Evolutionary conservation across 495 filamentous ascomycete species (phyloP).

Genomic region (Xylaria curta): DNA sequence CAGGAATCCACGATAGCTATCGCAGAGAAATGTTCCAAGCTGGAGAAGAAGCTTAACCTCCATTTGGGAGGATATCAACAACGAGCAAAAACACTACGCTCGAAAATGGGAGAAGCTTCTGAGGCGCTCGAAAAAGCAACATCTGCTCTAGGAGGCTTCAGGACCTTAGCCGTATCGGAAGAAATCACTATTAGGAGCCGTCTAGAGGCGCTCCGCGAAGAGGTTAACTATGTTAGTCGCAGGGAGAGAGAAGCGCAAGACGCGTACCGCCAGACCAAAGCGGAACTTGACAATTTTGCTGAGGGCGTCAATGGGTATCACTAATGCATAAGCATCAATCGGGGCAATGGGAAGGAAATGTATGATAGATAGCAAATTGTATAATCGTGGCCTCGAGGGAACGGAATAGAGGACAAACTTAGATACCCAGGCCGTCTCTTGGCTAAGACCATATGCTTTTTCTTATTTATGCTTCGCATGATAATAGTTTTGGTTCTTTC

Average conservation of each 20-base stretch:
- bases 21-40: constrained; percentile 80
- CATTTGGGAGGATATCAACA: constrained; percentile 91
- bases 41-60: constrained; percentile 91
- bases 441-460: neutral
- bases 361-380: constrained; percentile 26
- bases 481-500: neutral
- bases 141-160: constrained; percentile 75
- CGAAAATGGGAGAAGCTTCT: constrained; percentile 81
- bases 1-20: constrained; percentile 72
- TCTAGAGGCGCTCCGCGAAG: constrained; percentile 77
- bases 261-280: constrained; percentile 72
- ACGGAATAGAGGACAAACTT: constrained; percentile 20
- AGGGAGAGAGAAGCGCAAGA: constrained; percentile 93
- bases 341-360: constrained; percentile 14
- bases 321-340: constrained; percentile 31
- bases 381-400: constrained; percentile 25
- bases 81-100: constrained; percentile 78
- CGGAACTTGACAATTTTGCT: constrained; percentile 67
- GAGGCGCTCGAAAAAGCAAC: constrained; percentile 76
- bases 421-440: constrained; percentile 19
- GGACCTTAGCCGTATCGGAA: constrained; percentile 77
- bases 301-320: constrained; percentile 49
- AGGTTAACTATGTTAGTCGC: constrained; percentile 80
- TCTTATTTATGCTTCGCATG: neutral
- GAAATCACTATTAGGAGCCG: constrained; percentile 73